Conservation (phyloP, 306 rosid genomes). For the Gynostemma pentaphyllum region DNA sequence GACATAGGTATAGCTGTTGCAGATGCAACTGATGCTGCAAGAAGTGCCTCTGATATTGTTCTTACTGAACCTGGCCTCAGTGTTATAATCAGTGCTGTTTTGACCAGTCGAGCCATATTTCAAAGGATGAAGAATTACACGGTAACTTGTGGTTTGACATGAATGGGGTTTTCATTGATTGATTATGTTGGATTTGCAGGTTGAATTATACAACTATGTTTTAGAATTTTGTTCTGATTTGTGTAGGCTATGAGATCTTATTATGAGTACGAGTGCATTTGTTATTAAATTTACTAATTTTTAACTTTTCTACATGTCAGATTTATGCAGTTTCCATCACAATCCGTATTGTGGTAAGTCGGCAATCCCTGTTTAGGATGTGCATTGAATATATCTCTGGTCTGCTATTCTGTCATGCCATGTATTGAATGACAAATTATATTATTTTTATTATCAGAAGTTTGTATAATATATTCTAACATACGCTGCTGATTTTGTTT, state of each 20-base stretch:
- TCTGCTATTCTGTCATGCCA: not conserved
- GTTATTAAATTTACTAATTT: not conserved
- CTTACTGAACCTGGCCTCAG: slow-evolving; percentile 97
- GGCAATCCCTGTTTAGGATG: not conserved
- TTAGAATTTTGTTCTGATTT: not conserved
- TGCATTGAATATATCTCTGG: not conserved
- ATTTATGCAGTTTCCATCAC: slow-evolving; percentile 98
- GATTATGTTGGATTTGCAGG: not conserved
- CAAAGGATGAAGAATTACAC: slow-evolving; percentile 99
- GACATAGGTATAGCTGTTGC: slow-evolving; percentile 99
- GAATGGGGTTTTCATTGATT: not conserved
- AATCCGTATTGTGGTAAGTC: slow-evolving; percentile 89
- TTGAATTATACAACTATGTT: not conserved
- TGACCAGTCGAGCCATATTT: slow-evolving; percentile 96
- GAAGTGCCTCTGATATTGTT: slow-evolving; percentile 97
- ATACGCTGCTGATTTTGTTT: slow-evolving; percentile 10
- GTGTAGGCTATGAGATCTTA: not conserved
- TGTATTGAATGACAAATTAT: not conserved
- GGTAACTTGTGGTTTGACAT: slow-evolving; percentile 27
- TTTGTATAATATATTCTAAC: not conserved
- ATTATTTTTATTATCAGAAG: not conserved
- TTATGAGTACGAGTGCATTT: not conserved
- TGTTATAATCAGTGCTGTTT: slow-evolving; percentile 92
- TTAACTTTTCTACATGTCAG: slow-evolving; percentile 25
- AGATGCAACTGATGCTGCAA: slow-evolving; percentile 99